A percentile compares a stretch with the other conserved stretches of the same genome.
phyloP scores from a whole-genome alignment of 371 early-diverging fungal genomes.

The Smittium mucronatum region DNA sequence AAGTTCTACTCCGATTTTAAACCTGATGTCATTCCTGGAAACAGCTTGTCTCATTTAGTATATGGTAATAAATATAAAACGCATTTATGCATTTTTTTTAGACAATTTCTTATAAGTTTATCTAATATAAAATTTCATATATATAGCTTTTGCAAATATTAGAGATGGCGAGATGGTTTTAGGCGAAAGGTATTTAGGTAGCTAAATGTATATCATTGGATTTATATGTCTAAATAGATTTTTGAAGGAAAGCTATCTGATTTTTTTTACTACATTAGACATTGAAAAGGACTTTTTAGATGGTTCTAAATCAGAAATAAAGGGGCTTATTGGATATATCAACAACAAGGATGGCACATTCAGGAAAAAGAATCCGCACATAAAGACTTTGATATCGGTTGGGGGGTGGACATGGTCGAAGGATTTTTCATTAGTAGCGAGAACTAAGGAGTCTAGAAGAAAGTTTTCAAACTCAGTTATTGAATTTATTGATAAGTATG shows the following conservation, averaged over 20 bases:
- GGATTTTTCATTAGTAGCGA: conserved; percentile 33
- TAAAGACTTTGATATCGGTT: conserved; percentile 39
- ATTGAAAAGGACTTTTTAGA: neutral
- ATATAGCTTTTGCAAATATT: neutral
- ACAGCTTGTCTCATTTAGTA: neutral
- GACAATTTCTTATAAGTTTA: neutral
- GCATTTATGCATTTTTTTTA: neutral
- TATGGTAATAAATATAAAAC: neutral
- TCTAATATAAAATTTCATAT: neutral
- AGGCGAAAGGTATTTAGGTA: neutral
- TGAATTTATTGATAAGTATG: conserved; percentile 34
- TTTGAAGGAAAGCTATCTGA: neutral
- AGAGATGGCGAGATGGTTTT: neutral
- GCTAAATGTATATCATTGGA: neutral
- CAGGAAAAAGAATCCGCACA: neutral
- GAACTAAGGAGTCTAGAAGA: conserved; percentile 26
- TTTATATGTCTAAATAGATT: neutral
- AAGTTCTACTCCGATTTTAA: neutral
- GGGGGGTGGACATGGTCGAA: conserved; percentile 35
- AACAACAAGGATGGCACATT: neutral
- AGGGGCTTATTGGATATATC: neutral
- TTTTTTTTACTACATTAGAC: neutral
- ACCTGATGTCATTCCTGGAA: neutral
- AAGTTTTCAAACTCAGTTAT: conserved; percentile 35
- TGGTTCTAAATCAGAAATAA: neutral